phyloP scores from a whole-genome alignment of 208 protist genomes.

The Leishmania amazonensis region DNA sequence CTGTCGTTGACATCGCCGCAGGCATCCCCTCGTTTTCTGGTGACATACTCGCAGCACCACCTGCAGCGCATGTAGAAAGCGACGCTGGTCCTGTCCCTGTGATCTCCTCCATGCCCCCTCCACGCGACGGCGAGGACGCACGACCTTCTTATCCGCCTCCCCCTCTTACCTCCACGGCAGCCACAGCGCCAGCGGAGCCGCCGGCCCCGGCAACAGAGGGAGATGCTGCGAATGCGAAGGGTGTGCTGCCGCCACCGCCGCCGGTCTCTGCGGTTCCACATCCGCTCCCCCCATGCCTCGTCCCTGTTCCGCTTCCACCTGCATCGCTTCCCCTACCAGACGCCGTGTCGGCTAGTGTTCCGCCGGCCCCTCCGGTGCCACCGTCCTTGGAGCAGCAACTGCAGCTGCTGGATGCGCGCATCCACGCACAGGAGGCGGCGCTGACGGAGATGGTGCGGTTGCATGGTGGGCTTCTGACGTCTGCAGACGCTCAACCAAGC shows the following conservation, averaged over 20 bases:
- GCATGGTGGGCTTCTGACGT: background rate
- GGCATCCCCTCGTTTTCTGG: background rate
- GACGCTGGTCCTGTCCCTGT: background rate
- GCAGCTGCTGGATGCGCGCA: constrained; percentile 22
- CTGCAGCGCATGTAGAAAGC: background rate
- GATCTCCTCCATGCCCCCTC: background rate
- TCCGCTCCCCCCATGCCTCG: constrained; percentile 1
- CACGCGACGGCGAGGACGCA: background rate
- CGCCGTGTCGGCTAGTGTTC: background rate
- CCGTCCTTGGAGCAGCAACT: constrained; percentile 21
- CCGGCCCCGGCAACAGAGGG: background rate
- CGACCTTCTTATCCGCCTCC: background rate
- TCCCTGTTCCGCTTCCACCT: background rate
- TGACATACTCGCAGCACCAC: background rate
- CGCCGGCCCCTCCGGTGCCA: constrained; percentile 4
- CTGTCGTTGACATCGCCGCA: background rate
- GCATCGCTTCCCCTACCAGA: background rate
- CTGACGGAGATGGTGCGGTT: constrained; percentile 26
- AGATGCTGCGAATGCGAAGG: background rate
- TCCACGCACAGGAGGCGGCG: constrained; percentile 27
- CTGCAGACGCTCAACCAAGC: background rate
- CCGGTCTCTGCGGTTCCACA: background rate
- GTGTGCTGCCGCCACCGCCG: constrained; percentile 5
- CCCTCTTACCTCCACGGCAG: background rate
- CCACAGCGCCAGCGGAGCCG: background rate